phyloP scores from a whole-genome alignment of 306 rosid genomes.

The Ochetophila trinervis region DNA sequence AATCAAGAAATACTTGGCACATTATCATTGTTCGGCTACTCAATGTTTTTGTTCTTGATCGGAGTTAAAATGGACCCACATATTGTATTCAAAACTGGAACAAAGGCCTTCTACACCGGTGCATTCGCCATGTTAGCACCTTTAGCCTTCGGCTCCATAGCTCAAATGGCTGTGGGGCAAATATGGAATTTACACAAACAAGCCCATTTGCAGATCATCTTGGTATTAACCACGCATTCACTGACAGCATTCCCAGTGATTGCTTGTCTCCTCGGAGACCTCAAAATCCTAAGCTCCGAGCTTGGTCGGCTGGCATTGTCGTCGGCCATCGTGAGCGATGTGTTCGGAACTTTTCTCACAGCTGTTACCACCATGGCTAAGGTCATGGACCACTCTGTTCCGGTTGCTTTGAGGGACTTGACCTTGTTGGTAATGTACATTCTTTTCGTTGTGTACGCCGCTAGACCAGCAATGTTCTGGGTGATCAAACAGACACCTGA shows the following conservation, averaged over 20 bases:
- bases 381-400: neutral
- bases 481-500: slow-evolving; percentile 58
- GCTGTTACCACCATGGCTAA: neutral
- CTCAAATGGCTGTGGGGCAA: neutral
- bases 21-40: slow-evolving; percentile 46
- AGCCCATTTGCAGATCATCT: neutral
- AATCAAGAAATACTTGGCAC: slow-evolving; percentile 48
- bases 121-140: slow-evolving; percentile 35
- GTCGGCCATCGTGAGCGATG: slow-evolving; percentile 47
- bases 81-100: slow-evolving; percentile 34
- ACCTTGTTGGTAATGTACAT: neutral
- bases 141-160: slow-evolving; percentile 18
- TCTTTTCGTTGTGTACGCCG: slow-evolving; percentile 13
- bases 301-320: slow-evolving; percentile 57
- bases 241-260: slow-evolving; percentile 46
- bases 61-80: slow-evolving; percentile 67
- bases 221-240: slow-evolving; percentile 19
- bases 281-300: slow-evolving; percentile 59
- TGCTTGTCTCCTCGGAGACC: slow-evolving; percentile 40
- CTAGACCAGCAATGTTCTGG: slow-evolving; percentile 59
- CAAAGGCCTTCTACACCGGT: slow-evolving; percentile 35
- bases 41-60: slow-evolving; percentile 50
- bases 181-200: neutral
- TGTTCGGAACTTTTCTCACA: slow-evolving; percentile 16
- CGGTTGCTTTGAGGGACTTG: neutral